Base-by-base conservation (phyloP, 768 basidiomycete genomes). In the Psilocybe sp. region DNA sequence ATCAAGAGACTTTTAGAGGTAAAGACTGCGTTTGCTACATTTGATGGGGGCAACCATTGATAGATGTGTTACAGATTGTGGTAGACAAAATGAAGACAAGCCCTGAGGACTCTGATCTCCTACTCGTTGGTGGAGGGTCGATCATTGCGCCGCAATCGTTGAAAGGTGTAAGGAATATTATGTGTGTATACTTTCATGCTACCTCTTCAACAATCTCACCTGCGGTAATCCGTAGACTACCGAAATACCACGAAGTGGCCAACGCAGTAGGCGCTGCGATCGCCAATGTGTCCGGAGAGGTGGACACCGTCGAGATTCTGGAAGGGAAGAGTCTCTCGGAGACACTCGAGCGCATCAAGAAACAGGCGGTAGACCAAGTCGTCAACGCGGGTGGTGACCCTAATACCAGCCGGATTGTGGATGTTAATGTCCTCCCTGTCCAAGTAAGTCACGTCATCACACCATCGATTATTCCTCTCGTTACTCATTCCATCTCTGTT, bases 81-180 rank as follows among this genome's bases (percentile, higher is more conserved):
- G 64, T 85, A 8, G 84, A 85, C 57, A 64, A 64, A 19, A 84
- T 87, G 82, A 87, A 87, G 70, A 85, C 83, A 4, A 77, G 74
- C 31, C 74, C 76, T 1, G 75, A 76, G 19, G 77, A 80, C 57
- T 71, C 77, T 39, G 76, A 81, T 19, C 71, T 85, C 10, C 72
- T 84, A 23, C 73, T 87, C 1, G 85, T 85, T 34, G 85, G 85
- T 18, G 85, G 85, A 13, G 84, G 85, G 4, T 78, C 80, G 0
- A 78, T 85, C 55, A 69, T 87, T 32, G 71, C 77, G 9, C 82
- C 85, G 0, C 64, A 72, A 8, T 44, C 64, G 9, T 70, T 87
- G 0, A 65, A 61, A 31, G 85, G 85, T 8, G 76, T 84, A 4
- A 73, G 70, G 44, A 70, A 60, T 28, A 64, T 70, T 36, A 62